Evolutionary conservation across 2,329 filamentous ascomycete genomes (phyloP).

Genomic region (Aphanocladium album): DNA sequence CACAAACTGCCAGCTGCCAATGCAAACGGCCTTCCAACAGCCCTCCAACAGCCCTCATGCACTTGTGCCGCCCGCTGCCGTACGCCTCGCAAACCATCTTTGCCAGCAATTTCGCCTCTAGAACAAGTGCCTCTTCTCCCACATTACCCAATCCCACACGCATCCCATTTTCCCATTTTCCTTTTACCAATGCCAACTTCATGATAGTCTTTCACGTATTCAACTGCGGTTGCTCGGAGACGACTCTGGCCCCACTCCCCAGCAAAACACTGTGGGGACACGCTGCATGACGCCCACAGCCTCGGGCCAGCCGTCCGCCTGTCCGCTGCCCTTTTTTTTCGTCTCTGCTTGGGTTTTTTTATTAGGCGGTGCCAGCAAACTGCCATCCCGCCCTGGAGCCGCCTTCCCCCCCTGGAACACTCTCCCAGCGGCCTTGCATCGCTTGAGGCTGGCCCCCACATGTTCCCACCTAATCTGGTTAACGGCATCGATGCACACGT

Average conservation of each 20-base stretch:
- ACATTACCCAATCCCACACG: neutral
- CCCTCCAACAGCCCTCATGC: neutral
- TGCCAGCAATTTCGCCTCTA: neutral
- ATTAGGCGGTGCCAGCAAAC: neutral
- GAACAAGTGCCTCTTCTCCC: no score
- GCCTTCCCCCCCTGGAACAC: no score
- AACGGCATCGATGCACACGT: neutral
- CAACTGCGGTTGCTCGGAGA: constrained; percentile 2
- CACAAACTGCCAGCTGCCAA: neutral
- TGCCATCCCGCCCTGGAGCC: no score
- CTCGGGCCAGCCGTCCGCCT: neutral
- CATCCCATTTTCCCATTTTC: neutral
- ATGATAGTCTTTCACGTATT: neutral
- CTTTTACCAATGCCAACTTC: neutral
- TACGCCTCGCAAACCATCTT: neutral
- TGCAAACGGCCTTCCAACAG: neutral
- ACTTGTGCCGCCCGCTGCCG: neutral
- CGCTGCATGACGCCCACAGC: neutral
- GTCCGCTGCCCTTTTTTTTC: neutral
- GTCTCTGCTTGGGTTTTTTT: neutral
- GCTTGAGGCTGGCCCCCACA: neutral
- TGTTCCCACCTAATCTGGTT: neutral
- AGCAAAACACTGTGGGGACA: neutral
- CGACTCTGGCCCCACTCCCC: neutral
- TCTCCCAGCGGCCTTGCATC: neutral